A percentile compares a stretch with the other conserved stretches of the same genome.
phyloP scores from a whole-genome alignment of 768 basidiomycete genomes.

The Lentinus tigrinus region DNA sequence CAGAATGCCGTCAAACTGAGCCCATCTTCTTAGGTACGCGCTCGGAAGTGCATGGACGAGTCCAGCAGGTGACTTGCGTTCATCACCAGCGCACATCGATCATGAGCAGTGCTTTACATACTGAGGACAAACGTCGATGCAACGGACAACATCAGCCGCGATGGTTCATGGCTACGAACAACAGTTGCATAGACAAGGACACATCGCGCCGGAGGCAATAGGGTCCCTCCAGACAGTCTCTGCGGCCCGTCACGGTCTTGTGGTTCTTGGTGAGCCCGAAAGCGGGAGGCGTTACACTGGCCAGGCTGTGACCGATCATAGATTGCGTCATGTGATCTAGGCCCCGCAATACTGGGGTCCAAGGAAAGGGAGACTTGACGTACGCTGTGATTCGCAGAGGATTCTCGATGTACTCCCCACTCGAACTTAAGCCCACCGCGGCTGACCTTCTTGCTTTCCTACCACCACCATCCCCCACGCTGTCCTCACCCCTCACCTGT shows the following conservation, averaged over 20 bases:
- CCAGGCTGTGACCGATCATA: slow-evolving; percentile 4
- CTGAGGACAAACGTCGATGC: background rate
- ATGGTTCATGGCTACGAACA: background rate
- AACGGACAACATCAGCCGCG: too few species aligned
- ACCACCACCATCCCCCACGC: slow-evolving; percentile 9
- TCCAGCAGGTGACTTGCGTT: background rate
- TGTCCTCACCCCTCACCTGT: background rate
- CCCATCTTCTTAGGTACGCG: too few species aligned
- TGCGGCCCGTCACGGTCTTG: background rate
- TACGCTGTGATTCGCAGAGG: slow-evolving; percentile 14
- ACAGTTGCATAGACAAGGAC: background rate
- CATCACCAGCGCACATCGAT: background rate
- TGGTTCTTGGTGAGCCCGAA: slow-evolving; percentile 2
- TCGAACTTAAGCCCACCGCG: background rate
- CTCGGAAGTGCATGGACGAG: background rate
- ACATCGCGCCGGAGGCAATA: background rate
- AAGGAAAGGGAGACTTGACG: slow-evolving; percentile 19
- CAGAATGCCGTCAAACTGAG: too few species aligned
- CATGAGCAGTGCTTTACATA: background rate
- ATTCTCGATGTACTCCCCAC: slow-evolving; percentile 9
- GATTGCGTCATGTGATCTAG: slow-evolving; percentile 19
- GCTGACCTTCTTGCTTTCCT: slow-evolving; percentile 2
- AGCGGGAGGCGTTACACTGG: slow-evolving; percentile 2
- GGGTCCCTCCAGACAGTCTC: background rate
- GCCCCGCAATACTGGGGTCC: background rate